Evolutionary conservation across 2,329 filamentous ascomycete genomes (phyloP).

Genomic region (Leptographium procerum): DNA sequence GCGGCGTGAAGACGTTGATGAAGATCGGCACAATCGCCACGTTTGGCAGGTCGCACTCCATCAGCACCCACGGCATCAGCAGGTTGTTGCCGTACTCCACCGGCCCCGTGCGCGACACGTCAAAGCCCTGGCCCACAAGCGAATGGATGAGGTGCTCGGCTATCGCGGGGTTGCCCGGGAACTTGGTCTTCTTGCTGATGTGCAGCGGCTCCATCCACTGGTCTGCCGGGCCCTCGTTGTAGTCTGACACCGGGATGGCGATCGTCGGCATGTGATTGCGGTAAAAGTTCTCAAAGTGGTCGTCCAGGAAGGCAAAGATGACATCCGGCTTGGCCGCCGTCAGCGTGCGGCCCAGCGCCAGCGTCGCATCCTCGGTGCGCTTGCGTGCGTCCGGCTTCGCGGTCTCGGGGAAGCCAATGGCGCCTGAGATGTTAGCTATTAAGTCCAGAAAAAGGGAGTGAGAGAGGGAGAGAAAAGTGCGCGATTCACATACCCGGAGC

Average conservation of each 20-base stretch:
- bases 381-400: constrained; percentile 9
- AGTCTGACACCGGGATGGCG: constrained; percentile 8
- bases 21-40: constrained; percentile 8
- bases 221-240: constrained; percentile 10
- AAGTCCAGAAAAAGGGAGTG: background rate
- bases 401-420: constrained; percentile 12
- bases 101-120: constrained; percentile 9
- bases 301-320: constrained; percentile 11
- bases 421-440: background rate
- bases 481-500: constrained; percentile 5
- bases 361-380: constrained; percentile 10
- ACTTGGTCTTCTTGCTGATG: constrained; percentile 8
- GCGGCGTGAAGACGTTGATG: constrained; percentile 11
- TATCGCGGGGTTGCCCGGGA: constrained; percentile 8
- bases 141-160: constrained; percentile 11
- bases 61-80: constrained; percentile 11
- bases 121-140: constrained; percentile 10
- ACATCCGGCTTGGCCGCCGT: constrained; percentile 10
- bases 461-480: background rate
- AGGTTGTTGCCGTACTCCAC: constrained; percentile 11
- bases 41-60: constrained; percentile 9
- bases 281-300: constrained; percentile 13
- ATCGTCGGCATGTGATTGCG: constrained; percentile 12
- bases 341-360: constrained; percentile 8
- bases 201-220: constrained; percentile 12